Conservation (phyloP, 495 filamentous ascomycete species). For the Chaetomium tenue region DNA sequence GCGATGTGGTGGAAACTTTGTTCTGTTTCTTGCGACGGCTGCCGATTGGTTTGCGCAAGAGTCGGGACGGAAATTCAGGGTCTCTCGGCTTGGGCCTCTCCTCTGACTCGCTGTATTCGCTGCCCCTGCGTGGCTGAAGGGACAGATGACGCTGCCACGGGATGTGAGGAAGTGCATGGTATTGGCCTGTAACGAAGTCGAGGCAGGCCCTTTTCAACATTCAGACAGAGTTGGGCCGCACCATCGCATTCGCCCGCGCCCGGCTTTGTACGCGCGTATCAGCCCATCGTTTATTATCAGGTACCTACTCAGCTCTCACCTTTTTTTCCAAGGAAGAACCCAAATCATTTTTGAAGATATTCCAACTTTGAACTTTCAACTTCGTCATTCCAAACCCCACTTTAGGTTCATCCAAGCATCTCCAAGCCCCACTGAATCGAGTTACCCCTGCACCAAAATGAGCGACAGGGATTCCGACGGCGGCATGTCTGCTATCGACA, state of each 20-base stretch:
- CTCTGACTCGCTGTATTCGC: not conserved
- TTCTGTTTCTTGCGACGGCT: not conserved
- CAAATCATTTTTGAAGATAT: not conserved
- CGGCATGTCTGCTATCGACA: slow-evolving; percentile 24
- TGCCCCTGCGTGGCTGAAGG: not conserved
- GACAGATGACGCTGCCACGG: slow-evolving; percentile 7
- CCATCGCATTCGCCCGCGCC: too few species aligned
- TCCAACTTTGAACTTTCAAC: not conserved
- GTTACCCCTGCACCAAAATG: slow-evolving; percentile 12
- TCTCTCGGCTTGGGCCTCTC: not conserved
- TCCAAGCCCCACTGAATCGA: not conserved
- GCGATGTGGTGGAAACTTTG: not conserved
- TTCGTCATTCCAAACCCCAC: not conserved
- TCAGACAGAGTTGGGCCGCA: not conserved
- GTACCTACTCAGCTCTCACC: not conserved
- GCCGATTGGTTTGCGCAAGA: not conserved
- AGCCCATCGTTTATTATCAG: not conserved
- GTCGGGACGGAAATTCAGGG: not conserved
- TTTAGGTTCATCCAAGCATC: not conserved
- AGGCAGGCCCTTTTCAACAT: not conserved
- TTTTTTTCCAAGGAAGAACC: not conserved
- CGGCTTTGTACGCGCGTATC: not conserved
- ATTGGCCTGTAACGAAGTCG: not conserved
- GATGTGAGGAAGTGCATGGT: not conserved
- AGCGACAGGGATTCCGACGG: slow-evolving; percentile 22